Conservation (phyloP, 257 asterid species). For the Thymus mandschuricus region DNA sequence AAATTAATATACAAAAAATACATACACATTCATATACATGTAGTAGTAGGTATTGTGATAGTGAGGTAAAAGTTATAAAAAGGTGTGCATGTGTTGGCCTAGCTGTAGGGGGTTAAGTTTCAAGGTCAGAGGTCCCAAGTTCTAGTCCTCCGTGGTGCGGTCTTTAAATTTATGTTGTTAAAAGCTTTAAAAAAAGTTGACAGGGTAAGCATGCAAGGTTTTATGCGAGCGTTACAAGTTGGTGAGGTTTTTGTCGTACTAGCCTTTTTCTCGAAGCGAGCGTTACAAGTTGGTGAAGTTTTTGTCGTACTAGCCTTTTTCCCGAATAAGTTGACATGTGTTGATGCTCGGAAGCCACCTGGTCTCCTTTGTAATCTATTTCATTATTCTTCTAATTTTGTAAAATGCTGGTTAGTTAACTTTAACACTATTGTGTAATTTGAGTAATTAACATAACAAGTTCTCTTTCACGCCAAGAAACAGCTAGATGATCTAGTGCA, state of each 20-base stretch:
- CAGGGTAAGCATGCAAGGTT: constrained; percentile 25
- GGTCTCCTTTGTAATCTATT: constrained; percentile 16
- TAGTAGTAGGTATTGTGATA: neutral
- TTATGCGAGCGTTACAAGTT: neutral
- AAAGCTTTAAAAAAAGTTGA: no score
- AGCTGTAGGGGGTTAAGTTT: no score
- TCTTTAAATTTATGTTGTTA: no score
- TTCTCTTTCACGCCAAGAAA: neutral
- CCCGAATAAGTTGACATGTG: constrained; percentile 1
- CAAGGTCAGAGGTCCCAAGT: no score
- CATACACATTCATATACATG: neutral
- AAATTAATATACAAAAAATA: neutral
- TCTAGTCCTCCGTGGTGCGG: no score
- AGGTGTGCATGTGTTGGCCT: neutral
- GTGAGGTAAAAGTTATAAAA: constrained; percentile 16
- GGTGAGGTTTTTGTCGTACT: no score
- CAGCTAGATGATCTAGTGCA: neutral
- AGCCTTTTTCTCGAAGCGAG: neutral
- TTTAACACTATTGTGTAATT: neutral
- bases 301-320: constrained; percentile 2
- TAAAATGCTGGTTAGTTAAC: neutral
- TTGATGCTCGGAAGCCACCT: constrained; percentile 27
- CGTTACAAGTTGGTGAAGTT: constrained; percentile 30
- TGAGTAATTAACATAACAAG: neutral
- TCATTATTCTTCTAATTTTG: neutral